A percentile compares a stretch with the other conserved stretches of the same genome.
Conservation (phyloP, 495 filamentous ascomycete species). For the Aspergillus sclerotioniger region DNA sequence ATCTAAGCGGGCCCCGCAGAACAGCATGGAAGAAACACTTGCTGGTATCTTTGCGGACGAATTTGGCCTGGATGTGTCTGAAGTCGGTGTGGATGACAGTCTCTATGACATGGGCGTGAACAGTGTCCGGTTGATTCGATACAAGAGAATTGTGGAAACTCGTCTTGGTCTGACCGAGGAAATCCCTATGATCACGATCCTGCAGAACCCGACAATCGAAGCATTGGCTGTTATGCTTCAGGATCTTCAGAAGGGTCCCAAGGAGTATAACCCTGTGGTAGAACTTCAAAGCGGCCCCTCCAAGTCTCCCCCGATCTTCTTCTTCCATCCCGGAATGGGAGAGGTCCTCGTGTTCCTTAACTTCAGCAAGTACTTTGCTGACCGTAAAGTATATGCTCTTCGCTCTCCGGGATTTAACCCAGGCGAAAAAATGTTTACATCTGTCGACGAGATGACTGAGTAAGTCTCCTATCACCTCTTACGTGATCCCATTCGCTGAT, state of each 20-base stretch:
- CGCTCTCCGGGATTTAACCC: slow-evolving; percentile 50
- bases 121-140: slow-evolving; percentile 44
- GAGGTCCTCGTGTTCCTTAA: slow-evolving; percentile 55
- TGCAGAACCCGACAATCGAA: slow-evolving; percentile 38
- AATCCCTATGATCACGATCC: slow-evolving; percentile 38
- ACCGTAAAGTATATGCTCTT: slow-evolving; percentile 53
- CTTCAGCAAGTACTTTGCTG: slow-evolving; percentile 40
- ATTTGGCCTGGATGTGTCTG: slow-evolving; percentile 14
- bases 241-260: slow-evolving; percentile 12
- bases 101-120: slow-evolving; percentile 44
- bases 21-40: slow-evolving; percentile 15
- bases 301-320: slow-evolving; percentile 49
- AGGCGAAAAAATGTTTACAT: slow-evolving; percentile 32
- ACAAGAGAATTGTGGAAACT: slow-evolving; percentile 18
- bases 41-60: slow-evolving; percentile 18
- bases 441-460: slow-evolving; percentile 16
- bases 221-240: slow-evolving; percentile 31
- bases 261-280: slow-evolving; percentile 48
- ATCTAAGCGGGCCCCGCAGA: slow-evolving; percentile 1
- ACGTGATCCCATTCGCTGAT: not conserved
- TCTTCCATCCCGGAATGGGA: slow-evolving; percentile 55
- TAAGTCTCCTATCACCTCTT: slow-evolving; percentile 25
- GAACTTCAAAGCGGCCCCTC: slow-evolving; percentile 35
- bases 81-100: slow-evolving; percentile 24
- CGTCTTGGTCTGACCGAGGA: slow-evolving; percentile 16